These are phyloP conservation scores for Trichoderma afroharzianum DNA, from an alignment of 2,329 filamentous ascomycete genomes.

Conservation along the genomic window DNA sequence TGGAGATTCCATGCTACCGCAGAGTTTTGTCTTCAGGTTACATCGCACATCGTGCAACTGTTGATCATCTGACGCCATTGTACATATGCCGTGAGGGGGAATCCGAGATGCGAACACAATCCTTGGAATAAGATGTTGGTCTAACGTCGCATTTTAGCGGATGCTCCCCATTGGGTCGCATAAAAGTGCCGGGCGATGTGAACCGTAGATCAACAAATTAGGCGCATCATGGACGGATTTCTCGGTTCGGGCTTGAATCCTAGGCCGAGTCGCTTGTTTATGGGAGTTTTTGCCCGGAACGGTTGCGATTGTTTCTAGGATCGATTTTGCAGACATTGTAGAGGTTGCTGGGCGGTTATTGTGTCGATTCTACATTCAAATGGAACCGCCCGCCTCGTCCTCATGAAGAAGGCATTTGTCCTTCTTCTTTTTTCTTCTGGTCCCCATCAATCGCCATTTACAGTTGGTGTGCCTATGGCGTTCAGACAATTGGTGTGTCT, in stretches of 20 bases:
- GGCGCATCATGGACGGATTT: not conserved
- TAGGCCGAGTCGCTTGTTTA: not conserved
- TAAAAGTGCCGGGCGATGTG: not conserved
- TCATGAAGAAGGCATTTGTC: not conserved
- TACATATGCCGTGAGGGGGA: slow-evolving; percentile 4
- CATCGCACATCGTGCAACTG: slow-evolving; percentile 15
- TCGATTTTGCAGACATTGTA: not conserved
- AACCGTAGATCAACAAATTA: not conserved
- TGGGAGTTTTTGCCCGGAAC: not conserved
- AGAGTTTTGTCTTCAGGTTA: not conserved
- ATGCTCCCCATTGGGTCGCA: not conserved
- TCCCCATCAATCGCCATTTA: not conserved
- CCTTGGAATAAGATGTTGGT: not conserved
- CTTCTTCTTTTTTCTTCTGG: not conserved
- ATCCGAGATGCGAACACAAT: not conserved
- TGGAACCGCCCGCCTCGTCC: not conserved
- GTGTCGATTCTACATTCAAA: accelerated
- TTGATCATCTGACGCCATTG: slow-evolving; percentile 15
- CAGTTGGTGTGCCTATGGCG: not conserved
- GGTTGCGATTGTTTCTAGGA: not conserved
- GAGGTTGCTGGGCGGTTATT: not conserved
- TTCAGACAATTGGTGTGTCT: not conserved
- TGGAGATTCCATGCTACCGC: not conserved
- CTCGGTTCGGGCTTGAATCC: not conserved
- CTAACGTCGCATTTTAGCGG: not conserved